Conservation (phyloP, 306 rosid species). For the Lathyrus sativus region DNA sequence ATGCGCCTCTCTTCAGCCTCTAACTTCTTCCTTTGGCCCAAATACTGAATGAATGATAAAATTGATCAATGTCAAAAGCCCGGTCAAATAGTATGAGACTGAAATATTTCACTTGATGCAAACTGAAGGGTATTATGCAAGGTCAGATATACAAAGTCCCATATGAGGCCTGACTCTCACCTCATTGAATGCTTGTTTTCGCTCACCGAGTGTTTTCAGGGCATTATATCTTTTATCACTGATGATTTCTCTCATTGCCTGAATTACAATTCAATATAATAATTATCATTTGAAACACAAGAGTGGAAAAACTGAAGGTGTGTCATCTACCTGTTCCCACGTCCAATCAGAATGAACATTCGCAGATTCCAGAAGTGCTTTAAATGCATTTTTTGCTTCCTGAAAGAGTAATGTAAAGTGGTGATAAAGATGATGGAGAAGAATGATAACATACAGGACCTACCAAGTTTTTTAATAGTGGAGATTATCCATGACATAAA, state of each 20-base stretch:
- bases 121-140: constrained; percentile 15
- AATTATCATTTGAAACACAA: constrained; percentile 39
- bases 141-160: constrained; percentile 19
- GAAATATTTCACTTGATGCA: constrained; percentile 24
- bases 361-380: constrained; percentile 84
- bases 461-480: constrained; percentile 19
- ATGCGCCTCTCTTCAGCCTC: constrained; percentile 98
- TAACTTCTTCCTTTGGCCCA: constrained; percentile 95
- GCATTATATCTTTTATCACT: constrained; percentile 93
- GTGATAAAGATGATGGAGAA: neutral
- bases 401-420: constrained; percentile 35
- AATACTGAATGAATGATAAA: constrained; percentile 58
- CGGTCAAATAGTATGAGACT: constrained; percentile 12
- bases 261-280: constrained; percentile 35
- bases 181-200: constrained; percentile 99
- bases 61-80: constrained; percentile 41
- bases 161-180: constrained; percentile 46
- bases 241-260: constrained; percentile 97
- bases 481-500: constrained; percentile 26
- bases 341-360: constrained; percentile 99
- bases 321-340: constrained; percentile 90
- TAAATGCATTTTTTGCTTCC: constrained; percentile 98
- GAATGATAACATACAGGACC: neutral
- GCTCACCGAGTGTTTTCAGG: constrained; percentile 92
- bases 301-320: constrained; percentile 14